Evolutionary conservation across 176 grass and related monocot genomes (phyloP).

Genomic region (Cenchrus purpureus): DNA sequence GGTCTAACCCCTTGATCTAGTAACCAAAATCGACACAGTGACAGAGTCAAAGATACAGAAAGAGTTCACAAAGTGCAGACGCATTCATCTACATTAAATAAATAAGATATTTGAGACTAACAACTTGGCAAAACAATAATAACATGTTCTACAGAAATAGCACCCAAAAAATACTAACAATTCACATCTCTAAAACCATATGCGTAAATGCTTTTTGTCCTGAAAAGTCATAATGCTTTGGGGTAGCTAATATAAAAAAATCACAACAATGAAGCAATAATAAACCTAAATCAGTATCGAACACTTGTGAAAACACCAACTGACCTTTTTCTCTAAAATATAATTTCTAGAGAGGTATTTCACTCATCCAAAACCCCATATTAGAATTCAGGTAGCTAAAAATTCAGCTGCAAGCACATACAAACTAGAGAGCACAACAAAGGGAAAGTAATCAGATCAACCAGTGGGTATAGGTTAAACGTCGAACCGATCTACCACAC

Average conservation of each 20-base stretch:
- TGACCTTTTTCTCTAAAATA: neutral
- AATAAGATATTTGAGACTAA: neutral
- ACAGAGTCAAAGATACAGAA: neutral
- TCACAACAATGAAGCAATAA: neutral
- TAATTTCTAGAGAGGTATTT: neutral
- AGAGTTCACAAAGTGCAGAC: neutral
- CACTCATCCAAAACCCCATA: neutral
- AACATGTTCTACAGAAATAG: neutral
- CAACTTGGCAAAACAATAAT: neutral
- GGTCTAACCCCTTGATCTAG: neutral
- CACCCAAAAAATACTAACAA: neutral
- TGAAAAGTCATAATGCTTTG: neutral
- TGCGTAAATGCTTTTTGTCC: neutral
- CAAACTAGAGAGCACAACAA: neutral
- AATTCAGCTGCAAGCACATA: neutral
- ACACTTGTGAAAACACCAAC: neutral
- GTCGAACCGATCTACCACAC: constrained; percentile 1
- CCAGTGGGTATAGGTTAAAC: neutral
- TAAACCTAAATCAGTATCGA: neutral
- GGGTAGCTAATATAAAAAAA: neutral
- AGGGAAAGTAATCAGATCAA: neutral
- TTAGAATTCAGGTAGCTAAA: neutral
- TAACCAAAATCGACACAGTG: neutral
- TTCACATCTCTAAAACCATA: neutral
- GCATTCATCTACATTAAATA: neutral